Conservation (phyloP, 2,329 filamentous ascomycete genomes). For the Cladobotryum mycophilum region DNA sequence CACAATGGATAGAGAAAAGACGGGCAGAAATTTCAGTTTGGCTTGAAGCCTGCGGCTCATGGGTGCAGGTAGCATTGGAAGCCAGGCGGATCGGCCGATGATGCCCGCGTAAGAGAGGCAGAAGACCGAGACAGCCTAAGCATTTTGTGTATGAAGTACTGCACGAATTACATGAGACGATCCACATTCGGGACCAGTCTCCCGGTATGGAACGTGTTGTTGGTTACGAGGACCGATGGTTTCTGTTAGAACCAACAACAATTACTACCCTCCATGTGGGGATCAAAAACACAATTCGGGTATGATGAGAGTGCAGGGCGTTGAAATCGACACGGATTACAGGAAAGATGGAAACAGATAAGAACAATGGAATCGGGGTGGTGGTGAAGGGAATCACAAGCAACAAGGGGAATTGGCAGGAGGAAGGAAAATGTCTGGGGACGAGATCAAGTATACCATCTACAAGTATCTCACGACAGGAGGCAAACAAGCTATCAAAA, state of each 20-base stretch:
- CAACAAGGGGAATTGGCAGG: no score
- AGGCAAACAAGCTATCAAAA: no score
- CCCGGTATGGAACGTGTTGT: neutral
- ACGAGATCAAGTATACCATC: no score
- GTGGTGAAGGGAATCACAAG: no score
- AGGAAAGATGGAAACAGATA: neutral
- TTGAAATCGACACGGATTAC: no score
- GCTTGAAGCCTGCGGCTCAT: neutral
- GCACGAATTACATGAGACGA: neutral
- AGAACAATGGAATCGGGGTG: no score
- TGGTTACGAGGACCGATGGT: neutral
- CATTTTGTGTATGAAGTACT: neutral
- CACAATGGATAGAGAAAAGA: slow-evolving; percentile 4
- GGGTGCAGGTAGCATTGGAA: neutral
- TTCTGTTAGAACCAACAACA: slow-evolving; percentile 4
- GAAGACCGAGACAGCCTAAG: neutral
- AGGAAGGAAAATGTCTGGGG: no score
- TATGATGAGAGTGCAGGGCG: no score
- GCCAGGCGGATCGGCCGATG: neutral
- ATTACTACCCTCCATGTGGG: neutral
- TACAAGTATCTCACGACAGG: no score
- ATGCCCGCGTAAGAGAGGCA: neutral
- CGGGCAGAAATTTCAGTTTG: slow-evolving; percentile 5
- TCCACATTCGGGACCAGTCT: neutral
- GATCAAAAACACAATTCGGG: no score